phyloP scores from a whole-genome alignment of 148 eudicot genomes.

The Fagopyrum homotropicum region DNA sequence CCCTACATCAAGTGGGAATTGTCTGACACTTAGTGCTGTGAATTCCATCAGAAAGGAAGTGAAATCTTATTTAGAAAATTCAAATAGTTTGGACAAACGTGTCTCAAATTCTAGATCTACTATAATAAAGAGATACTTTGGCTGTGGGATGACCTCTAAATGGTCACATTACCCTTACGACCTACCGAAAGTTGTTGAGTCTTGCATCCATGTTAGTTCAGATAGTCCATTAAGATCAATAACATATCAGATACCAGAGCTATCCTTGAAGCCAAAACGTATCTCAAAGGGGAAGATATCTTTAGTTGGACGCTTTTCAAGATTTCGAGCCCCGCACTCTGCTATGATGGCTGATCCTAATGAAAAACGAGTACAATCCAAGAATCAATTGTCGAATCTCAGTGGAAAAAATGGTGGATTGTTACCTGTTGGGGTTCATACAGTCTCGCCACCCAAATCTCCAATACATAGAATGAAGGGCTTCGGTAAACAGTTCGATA shows the following conservation, averaged over 20 bases:
- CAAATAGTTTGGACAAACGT: constrained; percentile 19
- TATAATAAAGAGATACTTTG: constrained; percentile 31
- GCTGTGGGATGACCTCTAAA: constrained; percentile 28
- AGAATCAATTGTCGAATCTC: neutral
- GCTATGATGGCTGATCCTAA: constrained; percentile 31
- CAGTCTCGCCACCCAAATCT: constrained; percentile 28
- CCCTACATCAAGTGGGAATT: constrained; percentile 13
- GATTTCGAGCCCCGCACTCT: constrained; percentile 21
- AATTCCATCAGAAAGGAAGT: constrained; percentile 11
- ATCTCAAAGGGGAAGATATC: constrained; percentile 22
- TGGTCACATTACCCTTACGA: constrained; percentile 25
- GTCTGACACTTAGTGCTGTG: constrained; percentile 13
- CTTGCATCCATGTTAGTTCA: constrained; percentile 18
- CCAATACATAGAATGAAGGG: constrained; percentile 23
- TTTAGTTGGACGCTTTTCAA: constrained; percentile 23
- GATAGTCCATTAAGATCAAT: constrained; percentile 53
- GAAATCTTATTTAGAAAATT: constrained; percentile 14
- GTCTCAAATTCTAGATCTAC: constrained; percentile 21
- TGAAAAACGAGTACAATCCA: constrained; percentile 14
- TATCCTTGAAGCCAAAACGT: constrained; percentile 23
- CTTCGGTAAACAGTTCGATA: constrained; percentile 50
- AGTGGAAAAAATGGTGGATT: constrained; percentile 24
- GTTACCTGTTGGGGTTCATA: constrained; percentile 26
- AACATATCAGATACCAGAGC: constrained; percentile 40
- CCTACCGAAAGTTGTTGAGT: constrained; percentile 22